Evolutionary conservation across 2,329 filamentous ascomycete genomes (phyloP).

Genomic region (Thielaviopsis ethacetica): DNA sequence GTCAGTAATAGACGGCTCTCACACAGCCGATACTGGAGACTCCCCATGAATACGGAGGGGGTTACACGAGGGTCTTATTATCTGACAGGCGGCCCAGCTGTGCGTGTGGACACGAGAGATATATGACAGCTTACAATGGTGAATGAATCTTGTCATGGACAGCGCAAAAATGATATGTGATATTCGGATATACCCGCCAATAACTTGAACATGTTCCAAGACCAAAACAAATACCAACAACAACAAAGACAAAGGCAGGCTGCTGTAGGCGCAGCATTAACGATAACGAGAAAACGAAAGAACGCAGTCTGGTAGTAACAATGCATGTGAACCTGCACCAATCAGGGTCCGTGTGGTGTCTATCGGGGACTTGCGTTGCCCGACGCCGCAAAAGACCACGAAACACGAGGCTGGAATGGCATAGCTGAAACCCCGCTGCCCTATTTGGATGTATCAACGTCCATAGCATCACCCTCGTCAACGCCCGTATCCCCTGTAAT

Average conservation of each 20-base stretch:
- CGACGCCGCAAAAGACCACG: background rate
- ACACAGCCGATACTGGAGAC: no score
- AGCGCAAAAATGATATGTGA: no score
- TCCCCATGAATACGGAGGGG: no score
- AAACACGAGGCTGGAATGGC: background rate
- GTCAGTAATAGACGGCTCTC: no score
- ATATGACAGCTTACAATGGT: no score
- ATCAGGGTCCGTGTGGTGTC: background rate
- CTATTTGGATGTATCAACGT: conserved; percentile 5
- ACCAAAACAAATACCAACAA: background rate
- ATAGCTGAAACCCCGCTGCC: background rate
- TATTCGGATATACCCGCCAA: no score
- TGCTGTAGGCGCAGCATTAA: background rate
- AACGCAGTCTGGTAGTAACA: background rate
- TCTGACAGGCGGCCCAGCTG: no score
- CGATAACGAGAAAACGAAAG: background rate
- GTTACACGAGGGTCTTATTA: no score
- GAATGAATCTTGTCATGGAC: no score
- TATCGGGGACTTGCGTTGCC: no score
- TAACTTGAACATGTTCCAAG: no score
- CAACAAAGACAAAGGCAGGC: background rate
- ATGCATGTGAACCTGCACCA: background rate
- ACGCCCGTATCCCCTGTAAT: conserved; percentile 32
- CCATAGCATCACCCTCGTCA: conserved; percentile 14
- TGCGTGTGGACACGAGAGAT: no score